A percentile compares a stretch with the other conserved stretches of the same genome.
Conservation (phyloP, 1,284 basidiomycete genomes). For the Inonotus obliquus region DNA sequence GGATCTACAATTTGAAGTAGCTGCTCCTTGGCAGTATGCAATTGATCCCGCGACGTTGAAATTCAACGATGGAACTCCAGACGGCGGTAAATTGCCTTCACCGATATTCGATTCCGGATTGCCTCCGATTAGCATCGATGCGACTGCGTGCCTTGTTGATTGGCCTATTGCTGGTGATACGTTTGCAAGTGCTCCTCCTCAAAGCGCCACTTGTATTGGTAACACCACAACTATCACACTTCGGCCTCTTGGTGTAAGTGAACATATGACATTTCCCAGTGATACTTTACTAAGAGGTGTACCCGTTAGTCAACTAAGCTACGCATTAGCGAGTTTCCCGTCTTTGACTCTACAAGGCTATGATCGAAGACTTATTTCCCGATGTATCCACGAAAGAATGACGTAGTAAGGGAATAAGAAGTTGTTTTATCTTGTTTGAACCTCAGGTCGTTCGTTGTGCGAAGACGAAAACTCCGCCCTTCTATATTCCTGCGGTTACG, state of each 20-base stretch:
- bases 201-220: slow-evolving; percentile 42
- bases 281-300: background rate
- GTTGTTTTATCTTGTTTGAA: background rate
- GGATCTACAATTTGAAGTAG: slow-evolving; percentile 50
- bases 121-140: slow-evolving; percentile 47
- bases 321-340: slow-evolving; percentile 9
- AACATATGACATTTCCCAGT: background rate
- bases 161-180: slow-evolving; percentile 47
- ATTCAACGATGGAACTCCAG: slow-evolving; percentile 37
- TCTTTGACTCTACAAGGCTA: background rate
- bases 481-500: too few species aligned
- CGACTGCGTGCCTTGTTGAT: slow-evolving; percentile 44
- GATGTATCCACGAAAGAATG: background rate
- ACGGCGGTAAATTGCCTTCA: slow-evolving; percentile 40
- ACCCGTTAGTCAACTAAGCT: slow-evolving; percentile 6
- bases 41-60: slow-evolving; percentile 50
- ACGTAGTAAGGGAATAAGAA: background rate
- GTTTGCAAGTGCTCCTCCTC: slow-evolving; percentile 47
- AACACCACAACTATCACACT: slow-evolving; percentile 41
- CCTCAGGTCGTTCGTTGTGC: too few species aligned
- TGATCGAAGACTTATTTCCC: background rate
- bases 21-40: slow-evolving; percentile 47
- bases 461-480: too few species aligned
- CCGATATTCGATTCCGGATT: slow-evolving; percentile 51
- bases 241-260: slow-evolving; percentile 49